Base-by-base conservation (phyloP, 129 eudicot species). In the Centaurea solstitialis region DNA sequence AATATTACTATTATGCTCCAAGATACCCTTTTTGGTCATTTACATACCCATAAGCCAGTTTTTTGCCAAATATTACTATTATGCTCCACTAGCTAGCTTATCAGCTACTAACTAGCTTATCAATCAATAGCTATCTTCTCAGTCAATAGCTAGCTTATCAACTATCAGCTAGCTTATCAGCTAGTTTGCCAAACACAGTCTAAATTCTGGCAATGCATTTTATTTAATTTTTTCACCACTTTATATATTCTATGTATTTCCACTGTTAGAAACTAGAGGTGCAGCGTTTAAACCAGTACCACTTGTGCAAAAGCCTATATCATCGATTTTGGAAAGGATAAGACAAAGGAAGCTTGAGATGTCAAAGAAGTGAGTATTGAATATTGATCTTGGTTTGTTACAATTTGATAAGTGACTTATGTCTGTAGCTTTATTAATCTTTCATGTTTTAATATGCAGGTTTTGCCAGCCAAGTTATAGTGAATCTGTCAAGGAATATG, bases 341-440 rank as follows among this genome's bases (percentile, higher is more conserved):
- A 86, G 97, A 75, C 87, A 86, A 75, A 84, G 98, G 74, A 94
- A 92, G 89, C 93, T 90, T 69, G 96, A 94, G 84, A 81, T 94
- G 76, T 84, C 89, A 22, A 90, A 82, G 72, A 92, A 82, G 98
- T 91, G 83, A 79, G 97, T 35, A 18, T 15, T 75, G 35, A 24
- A 68, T 21, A 1, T 30, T 23, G 12, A 70, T 28, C 50, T 76
- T 73, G 15, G 35, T 15, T 77, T 38, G 3, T 67, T 76, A 18
- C 4, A 41, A 4, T 11, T 75, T 74, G 67, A 28, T 26, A 57
- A 72, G 41, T 80, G 21, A 4, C 15, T 30, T 74, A 57, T 22
- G 45, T 28, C 33, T 22, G 2, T 35, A 22, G 53, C 15, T 26
- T 28, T 47, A 74, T 86, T 74, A 24, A 41, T 39, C 38, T 57